phyloP scores from a whole-genome alignment of 129 eudicot genomes.

The Saussurea involucrata region DNA sequence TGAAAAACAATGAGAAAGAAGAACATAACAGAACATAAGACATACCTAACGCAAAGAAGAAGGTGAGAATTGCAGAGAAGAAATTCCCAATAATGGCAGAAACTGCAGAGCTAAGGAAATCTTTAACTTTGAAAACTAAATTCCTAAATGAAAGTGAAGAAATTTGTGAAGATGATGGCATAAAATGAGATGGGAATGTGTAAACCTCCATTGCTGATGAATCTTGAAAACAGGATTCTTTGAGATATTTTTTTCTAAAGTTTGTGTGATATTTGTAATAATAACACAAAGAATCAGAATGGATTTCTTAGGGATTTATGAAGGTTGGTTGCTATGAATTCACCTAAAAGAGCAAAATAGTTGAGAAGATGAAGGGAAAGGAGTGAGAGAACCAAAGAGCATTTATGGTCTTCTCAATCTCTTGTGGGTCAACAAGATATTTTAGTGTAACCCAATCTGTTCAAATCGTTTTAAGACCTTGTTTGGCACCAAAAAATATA shows the following conservation, averaged over 20 bases:
- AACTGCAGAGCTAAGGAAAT: constrained; percentile 45
- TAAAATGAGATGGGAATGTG: constrained; percentile 56
- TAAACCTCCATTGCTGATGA: constrained; percentile 60
- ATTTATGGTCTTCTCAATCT: constrained; percentile 17
- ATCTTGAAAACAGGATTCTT: constrained; percentile 3
- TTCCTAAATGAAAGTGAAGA: constrained; percentile 36
- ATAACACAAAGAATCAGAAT: not conserved
- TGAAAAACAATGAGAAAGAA: not conserved
- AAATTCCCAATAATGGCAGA: constrained; percentile 74
- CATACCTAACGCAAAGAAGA: constrained; percentile 88
- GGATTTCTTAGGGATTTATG: constrained; percentile 8
- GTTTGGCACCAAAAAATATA: too few species aligned
- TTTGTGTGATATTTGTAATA: not conserved
- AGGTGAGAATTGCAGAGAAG: constrained; percentile 79
- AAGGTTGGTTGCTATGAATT: constrained; percentile 10
- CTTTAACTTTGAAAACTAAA: constrained; percentile 47
- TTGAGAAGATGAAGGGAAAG: constrained; percentile 6
- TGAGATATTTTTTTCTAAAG: not conserved
- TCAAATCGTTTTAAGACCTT: too few species aligned
- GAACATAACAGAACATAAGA: not conserved
- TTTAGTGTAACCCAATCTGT: too few species aligned
- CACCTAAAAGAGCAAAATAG: constrained; percentile 10
- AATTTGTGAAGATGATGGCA: constrained; percentile 46
- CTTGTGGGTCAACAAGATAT: constrained; percentile 18
- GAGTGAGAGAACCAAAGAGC: not conserved